Base-by-base conservation (phyloP, 2,329 filamentous ascomycete genomes). In the Beauveria bassiana region DNA sequence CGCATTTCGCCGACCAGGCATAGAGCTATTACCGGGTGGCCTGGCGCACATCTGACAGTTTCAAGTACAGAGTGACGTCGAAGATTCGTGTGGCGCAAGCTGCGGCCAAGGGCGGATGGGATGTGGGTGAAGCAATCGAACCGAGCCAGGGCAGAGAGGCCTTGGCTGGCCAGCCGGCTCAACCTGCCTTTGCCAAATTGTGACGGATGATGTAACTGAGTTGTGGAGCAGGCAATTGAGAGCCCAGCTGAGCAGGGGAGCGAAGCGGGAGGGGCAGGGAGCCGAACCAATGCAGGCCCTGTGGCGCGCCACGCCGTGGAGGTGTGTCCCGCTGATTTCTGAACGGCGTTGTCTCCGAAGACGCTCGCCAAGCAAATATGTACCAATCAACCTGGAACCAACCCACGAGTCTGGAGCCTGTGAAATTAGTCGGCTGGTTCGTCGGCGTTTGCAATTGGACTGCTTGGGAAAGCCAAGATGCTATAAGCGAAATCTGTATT, bases 161-260 rank as follows among this genome's bases (percentile, higher is more conserved):
- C 34, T 38, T 43, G 34, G 26, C 18, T 10, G 40, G 53, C 34
- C 34, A 38, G 26, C 7, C 26, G 26, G 26, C 51, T 9, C 51
- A 53, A 40, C 31, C 34, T 49, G 26, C 9, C 18, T 26, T 14
- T 12, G 12, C 31, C 12, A 34, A 34, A 14, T 34, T 45, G 38
- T 43, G 52, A 31, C 7, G 38, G 24, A 46, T 56, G 45, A 58
- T 58, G 45, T 34, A 7, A 12, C 1, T 59, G 22, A 5, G 43
- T 9, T 59, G 57, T 59, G 57, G 57, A 59, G 34, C 57, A n/a
- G 47, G 22, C 31, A 26, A 34, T 50, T 40, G 34, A 9, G 46
- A 52, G 57, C 57, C 57, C 57, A 59, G 57, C 57, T 59, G 57
- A 49, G 26, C 57, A 59, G 57, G 57, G 56, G 46, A 43, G 34